Base-by-base conservation (phyloP, 192 early-diverging fungal genomes). In the Coemansia nantahalensis region DNA sequence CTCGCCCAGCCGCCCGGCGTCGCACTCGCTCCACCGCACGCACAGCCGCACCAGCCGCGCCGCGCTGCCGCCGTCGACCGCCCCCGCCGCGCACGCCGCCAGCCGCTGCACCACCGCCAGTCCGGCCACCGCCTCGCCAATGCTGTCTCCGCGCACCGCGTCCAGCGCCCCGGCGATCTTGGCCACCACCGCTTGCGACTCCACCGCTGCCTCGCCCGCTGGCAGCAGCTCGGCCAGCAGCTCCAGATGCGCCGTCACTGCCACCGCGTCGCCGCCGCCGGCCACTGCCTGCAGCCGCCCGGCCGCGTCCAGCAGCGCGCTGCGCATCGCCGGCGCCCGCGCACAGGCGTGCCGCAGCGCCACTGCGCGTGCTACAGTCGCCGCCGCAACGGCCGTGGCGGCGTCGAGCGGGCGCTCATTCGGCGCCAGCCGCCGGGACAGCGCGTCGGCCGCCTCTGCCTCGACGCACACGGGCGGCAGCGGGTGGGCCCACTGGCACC, bases 181-280 rank as follows among this genome's bases (percentile, higher is more conserved):
- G 3, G 56, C 32, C 2, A 54, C 52, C 23, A 50, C 53, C 11
- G 59, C 22, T 8, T 18, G 44, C 0, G 61, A 43, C 39, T 60
- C 57, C 42, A 74, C 36, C n/a, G 52, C 26, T 5, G 21, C 63
- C 23, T 34, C 33, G 2, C 38, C 16, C 3, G 39, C 31, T 0
- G 74, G 74, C 26, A 77, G 30, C 21, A 77, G 62, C 62, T 69
- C 65, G 11, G 53, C 47, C 7, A 65, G 42, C 22, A 77, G 39
- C 66, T 77, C 74, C 24, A 77, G 42, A 15, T 37, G 51, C 0
- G 51, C 56, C 1, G 61, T 41, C 14, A 61, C 17, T 3, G 45
- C 46, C 16, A 48, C 12, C 0, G 33, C 37, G 22, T 23, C 23
- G 34, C 35, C 21, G 17, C 46, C 22, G 12, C 42, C 54, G 21